Percentiles rank a stretch among this genome's conserved stretches.
Conservation (phyloP, 208 protist species). For the Phytomonas sp. region DNA sequence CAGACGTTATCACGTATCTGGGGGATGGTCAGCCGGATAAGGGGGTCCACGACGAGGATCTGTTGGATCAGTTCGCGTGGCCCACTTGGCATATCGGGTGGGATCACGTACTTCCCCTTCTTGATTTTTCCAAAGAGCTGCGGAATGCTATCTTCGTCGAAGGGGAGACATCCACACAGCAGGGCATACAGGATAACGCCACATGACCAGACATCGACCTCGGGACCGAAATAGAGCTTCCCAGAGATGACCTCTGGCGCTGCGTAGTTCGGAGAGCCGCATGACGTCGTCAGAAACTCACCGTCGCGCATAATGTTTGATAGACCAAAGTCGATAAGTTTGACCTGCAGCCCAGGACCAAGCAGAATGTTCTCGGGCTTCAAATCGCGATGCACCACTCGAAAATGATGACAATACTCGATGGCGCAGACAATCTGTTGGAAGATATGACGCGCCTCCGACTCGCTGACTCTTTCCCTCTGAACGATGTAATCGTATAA, state of each 20-base stretch:
- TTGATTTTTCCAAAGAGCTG: constrained; percentile 90
- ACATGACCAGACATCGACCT: constrained; percentile 94
- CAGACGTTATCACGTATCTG: constrained; percentile 87
- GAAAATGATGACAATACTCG: constrained; percentile 97
- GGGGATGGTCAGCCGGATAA: constrained; percentile 79
- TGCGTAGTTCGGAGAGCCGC: constrained; percentile 93
- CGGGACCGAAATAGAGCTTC: constrained; percentile 88
- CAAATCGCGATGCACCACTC: constrained; percentile 90
- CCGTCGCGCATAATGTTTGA: constrained; percentile 91
- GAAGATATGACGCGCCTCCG: constrained; percentile 94
- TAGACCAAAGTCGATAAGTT: constrained; percentile 94
- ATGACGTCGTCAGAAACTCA: constrained; percentile 86
- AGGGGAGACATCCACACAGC: constrained; percentile 89
- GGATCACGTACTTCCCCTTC: constrained; percentile 79
- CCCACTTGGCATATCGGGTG: constrained; percentile 35
- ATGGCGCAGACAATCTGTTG: constrained; percentile 98
- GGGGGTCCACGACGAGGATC: constrained; percentile 85
- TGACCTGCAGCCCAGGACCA: constrained; percentile 82
- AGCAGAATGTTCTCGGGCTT: constrained; percentile 94
- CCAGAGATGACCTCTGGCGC: constrained; percentile 92
- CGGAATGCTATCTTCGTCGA: constrained; percentile 90
- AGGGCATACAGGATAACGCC: constrained; percentile 94
- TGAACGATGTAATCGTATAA: constrained; percentile 99
- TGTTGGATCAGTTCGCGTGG: constrained; percentile 79
- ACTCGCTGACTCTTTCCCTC: constrained; percentile 91